Evolutionary conservation across 169 alveolate species (phyloP), one percentile per base, ranked within the genome.

Genomic region (Plasmodium yoelii): DNA sequence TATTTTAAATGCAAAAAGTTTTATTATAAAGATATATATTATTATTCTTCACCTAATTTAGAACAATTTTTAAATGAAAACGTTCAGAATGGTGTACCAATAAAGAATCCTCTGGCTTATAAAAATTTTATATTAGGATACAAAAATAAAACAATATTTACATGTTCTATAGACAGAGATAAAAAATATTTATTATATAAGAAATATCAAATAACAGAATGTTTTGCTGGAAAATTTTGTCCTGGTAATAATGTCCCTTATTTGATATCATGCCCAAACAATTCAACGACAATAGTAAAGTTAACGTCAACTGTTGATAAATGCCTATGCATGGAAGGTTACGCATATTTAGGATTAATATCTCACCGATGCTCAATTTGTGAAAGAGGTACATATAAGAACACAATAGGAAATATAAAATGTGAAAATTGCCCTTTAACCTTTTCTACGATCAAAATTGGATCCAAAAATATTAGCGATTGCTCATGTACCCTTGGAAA

Each of bases 301-400:
- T 87, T 87, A 15, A 92, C 95, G 18, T 46, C 49, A 34, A 19
- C 44, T 61, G 73, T 84, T n/a, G 87, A 77, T 28, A 80, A 92
- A 39, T 94, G 96, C 51, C 65, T 94, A 86, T 94, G 96, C 53
- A 1, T 92, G 51, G 77, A 92, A 56, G 96, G 96, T 12, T 87
- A 69, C 51, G 74, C 92, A 47, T 69, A 82, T 46, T 64, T 80
- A 44, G 91, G 87, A 51, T 39, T 60, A 46, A 12, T 56, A 53
- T 59, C 87, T 7, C 73, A 69, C 22, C 65, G 72, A 53, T 94
- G 96, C 68, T 53, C 90, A 3, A 88, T 92, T 4, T 94, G 96
- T 70, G 91, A 87, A 44, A 88, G 91, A 47, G 96, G 96, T 8
- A 87, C 87, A 13, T 94, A 87, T 82, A 94, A 94, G 75, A 80